Evolutionary conservation across 129 eudicot genomes (phyloP), one percentile per base, ranked within the genome.

Genomic region (Centella asiatica): DNA sequence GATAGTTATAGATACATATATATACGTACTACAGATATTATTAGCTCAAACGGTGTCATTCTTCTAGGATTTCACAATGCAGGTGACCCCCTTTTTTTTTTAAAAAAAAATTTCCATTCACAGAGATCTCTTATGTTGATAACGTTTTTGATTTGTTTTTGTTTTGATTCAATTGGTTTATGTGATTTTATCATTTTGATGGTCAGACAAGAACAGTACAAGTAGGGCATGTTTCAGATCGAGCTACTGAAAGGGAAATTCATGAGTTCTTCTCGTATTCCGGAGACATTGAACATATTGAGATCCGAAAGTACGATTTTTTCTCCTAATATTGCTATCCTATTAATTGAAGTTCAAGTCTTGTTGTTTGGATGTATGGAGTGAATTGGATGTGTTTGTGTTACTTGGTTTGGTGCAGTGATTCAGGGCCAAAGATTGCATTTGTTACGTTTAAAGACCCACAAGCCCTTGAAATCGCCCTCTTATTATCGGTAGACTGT

Each of bases 181-280:
- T n/a, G n/a, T n/a, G n/a, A 48, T 17, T 17, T 47, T 12, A 12
- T 20, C 20, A 17, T 19, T 50, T 20, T 50, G 14, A 20, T 50
- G 10, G 11, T 31, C 70, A 81, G 98, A 75, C 73, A 22, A 76
- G 90, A 79, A 92, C 96, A 1, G 92, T 92, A 31, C 71, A 85
- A 60, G 96, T 92, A 22, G 71, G 82, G 50, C 81, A 78, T 66
- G 72, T 93, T 26, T 93, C 99, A 85, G 96, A 87, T 93, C 96
- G 85, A 78, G 99, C 99, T 19, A 85, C 84, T n/a, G 92, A 80
- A 72, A 82, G 99, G 66, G 99, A 93, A 70, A 80, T 93, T 66
- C 87, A 80, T 53, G 99, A 93, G 86, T 93, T 93, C 73, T 93
- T 93, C 77, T 93, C 99, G 0, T 87, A 87, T 65, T 82, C 99